Base-by-base conservation (phyloP, 495 filamentous ascomycete species). In the Neurospora discreta region DNA sequence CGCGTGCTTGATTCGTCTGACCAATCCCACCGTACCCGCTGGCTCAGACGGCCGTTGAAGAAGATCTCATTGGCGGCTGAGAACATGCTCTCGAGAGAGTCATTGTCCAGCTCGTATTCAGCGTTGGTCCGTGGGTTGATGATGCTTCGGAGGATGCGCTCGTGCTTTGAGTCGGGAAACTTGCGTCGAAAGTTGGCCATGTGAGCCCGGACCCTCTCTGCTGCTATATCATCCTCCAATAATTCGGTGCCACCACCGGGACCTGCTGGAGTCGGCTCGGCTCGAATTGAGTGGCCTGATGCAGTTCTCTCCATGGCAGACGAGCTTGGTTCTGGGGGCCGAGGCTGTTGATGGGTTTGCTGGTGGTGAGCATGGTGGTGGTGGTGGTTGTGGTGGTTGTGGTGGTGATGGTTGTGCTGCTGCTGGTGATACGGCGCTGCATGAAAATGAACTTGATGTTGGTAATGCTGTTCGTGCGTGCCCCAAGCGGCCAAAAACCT, bases 11-110 rank as follows among this genome's bases (percentile, higher is more conserved):
- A 78, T 33, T 74, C 70, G 72, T 82, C 75, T 2, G 81, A 83
- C 85, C 85, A 88, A 68, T 84, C 82, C 85, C 86, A 87, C 38
- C 77, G 73, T n/a, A 88, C 86, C 16, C 86, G 78, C 41, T 83
- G 81, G 60, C 78, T 79, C 15, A 88, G 76, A 7, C 77, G 78
- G n/a, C 84, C 83, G 73, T 79, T 78, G 77, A 87, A 88, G 79
- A 88, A 87, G 65, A 88, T 79, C 65, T 84, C 80, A 77, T 88
- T 86, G 23, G 81, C 82, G 36, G 85, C 82, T 23, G 79, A 83
- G 74, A 88, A 84, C 69, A 87, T 85, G 74, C 79, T 79, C 39
- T 82, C 77, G 4, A 88, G 81, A 13, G 82, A 81, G 18, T 82
- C 26, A 74, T 86, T 82, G 79, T 86, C 84, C n/a, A 86, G 80